Base-by-base conservation (phyloP, 2,329 filamentous ascomycete species). In the Xylariaceae sp. region DNA sequence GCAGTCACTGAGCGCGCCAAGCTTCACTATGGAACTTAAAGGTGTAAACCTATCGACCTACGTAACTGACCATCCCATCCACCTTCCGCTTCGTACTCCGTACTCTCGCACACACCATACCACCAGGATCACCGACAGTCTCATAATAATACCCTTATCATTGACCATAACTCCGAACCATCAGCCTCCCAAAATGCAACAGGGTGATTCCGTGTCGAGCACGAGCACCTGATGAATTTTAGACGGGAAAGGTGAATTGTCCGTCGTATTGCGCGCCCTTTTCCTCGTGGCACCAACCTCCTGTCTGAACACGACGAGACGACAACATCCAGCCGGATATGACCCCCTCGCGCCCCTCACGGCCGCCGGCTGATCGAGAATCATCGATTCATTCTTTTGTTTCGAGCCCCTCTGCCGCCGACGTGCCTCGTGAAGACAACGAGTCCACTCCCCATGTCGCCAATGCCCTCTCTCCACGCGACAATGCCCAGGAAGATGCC, bases 351-450 rank as follows among this genome's bases (percentile, higher is more conserved):
- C 63, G 60, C 57, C 61, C 61, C 53, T 66, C 66, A 53, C 65
- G 64, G 47, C 55, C 64, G 35, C 59, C 62, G 59, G 60, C 62
- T 57, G 60, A 62, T 53, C 62, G 60, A 59, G 55, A 57, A n/a
- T 56, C 60, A 46, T 66, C 64, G 42, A 60, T 58, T 27, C 62
- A 60, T 34, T 56, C 62, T 40, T 65, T 64, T 49, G 45, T 55
- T 69, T 64, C 73, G 69, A 74, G 59, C 39, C 57, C 60, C 51
- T 63, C 61, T 49, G 60, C 71, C 69, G 57, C 65, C 67, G 55
- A 71, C 65, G 41, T 76, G 70, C 54, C 26, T 6, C 43, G 75
- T 71, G 55, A 73, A 70, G 55, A 75, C 68, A 57, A 78, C 72
- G 67, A 67, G 9, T 55, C 59, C 30, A 50, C 58, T 12, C 51